These are phyloP conservation scores for Ophiostoma triangulosporum DNA, from an alignment of 2,329 filamentous ascomycete genomes.

Conservation along the genomic window DNA sequence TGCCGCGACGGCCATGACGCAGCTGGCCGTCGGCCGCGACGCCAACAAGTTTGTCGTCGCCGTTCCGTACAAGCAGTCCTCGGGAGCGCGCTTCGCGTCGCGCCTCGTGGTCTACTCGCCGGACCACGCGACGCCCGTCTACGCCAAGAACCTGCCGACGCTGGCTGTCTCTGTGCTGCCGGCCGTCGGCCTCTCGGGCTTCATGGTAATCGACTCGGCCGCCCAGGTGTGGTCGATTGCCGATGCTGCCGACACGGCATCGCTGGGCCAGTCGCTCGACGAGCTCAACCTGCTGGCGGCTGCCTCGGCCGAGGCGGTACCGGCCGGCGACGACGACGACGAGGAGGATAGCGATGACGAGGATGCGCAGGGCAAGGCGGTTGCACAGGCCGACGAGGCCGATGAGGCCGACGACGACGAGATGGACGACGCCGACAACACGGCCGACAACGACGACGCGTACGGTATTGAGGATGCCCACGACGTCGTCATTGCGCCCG, in stretches of 20 bases:
- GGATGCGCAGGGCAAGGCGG: background rate
- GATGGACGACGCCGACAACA: constrained; percentile 28
- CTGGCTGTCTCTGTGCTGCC: constrained; percentile 55
- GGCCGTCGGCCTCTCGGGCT: constrained; percentile 52
- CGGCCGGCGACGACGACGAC: constrained; percentile 16
- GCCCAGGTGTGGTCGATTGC: constrained; percentile 55
- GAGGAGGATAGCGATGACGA: constrained; percentile 14
- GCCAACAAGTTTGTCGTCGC: constrained; percentile 55
- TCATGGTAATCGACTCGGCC: constrained; percentile 60
- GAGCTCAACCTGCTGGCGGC: constrained; percentile 32
- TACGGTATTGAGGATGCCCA: constrained; percentile 29
- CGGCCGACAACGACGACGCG: constrained; percentile 19
- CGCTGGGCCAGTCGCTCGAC: constrained; percentile 40
- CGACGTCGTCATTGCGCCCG: constrained; percentile 49
- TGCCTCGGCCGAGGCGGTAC: constrained; percentile 23
- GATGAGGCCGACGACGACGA: constrained; percentile 28
- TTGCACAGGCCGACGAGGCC: constrained; percentile 7
- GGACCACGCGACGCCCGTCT: constrained; percentile 43
- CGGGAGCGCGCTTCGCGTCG: constrained; percentile 26
- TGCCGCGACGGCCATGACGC: constrained; percentile 32
- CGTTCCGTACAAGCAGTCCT: constrained; percentile 24
- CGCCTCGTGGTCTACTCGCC: constrained; percentile 52
- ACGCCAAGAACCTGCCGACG: constrained; percentile 41
- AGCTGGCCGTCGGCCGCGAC: constrained; percentile 56
- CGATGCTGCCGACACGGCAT: constrained; percentile 42